These are phyloP conservation scores for Prillingera fragicola DNA, from an alignment of 1,284 basidiomycete species.

Conservation along the genomic window DNA sequence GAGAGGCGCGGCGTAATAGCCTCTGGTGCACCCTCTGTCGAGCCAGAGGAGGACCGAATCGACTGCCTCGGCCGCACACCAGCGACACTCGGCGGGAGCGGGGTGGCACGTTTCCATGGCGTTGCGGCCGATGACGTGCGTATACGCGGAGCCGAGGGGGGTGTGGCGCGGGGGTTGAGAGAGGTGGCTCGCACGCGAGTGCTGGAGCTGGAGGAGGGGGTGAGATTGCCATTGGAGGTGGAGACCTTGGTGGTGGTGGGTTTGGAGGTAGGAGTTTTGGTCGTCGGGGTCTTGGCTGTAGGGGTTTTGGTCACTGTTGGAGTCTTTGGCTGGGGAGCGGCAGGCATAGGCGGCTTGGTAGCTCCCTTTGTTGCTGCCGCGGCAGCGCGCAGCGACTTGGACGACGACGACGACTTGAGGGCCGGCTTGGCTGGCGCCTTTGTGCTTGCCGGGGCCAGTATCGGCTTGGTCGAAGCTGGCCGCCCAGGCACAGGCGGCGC, in stretches of 20 bases:
- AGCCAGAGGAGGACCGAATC: conserved; percentile 27
- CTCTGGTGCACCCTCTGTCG: conserved; percentile 30
- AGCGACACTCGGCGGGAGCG: conserved; percentile 12
- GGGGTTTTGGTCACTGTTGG: too few relatives aligned
- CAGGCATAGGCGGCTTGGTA: background rate
- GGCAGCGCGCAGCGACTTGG: conserved; percentile 2
- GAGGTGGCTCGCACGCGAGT: conserved; percentile 9
- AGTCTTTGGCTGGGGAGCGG: too few relatives aligned
- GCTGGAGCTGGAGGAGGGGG: background rate
- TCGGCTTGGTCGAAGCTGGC: background rate
- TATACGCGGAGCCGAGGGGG: conserved; percentile 2
- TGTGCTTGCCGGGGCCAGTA: background rate
- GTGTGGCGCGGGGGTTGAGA: conserved; percentile 5
- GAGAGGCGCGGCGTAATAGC: conserved; percentile 28
- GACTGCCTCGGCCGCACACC: conserved; percentile 12
- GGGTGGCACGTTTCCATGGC: conserved; percentile 20
- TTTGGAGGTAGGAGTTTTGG: background rate
- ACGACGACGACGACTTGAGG: conserved; percentile 1
- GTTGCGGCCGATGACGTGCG: conserved; percentile 11
- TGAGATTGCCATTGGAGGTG: conserved; percentile 1
- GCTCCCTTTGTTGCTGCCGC: too few relatives aligned
- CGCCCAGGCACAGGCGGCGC: background rate
- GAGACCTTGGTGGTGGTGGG: background rate
- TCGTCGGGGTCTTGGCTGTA: background rate
- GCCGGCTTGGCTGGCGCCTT: background rate